These are phyloP conservation scores for Aspergillus sp. DNA, from an alignment of 2,329 filamentous ascomycete genomes.

Conservation along the genomic window DNA sequence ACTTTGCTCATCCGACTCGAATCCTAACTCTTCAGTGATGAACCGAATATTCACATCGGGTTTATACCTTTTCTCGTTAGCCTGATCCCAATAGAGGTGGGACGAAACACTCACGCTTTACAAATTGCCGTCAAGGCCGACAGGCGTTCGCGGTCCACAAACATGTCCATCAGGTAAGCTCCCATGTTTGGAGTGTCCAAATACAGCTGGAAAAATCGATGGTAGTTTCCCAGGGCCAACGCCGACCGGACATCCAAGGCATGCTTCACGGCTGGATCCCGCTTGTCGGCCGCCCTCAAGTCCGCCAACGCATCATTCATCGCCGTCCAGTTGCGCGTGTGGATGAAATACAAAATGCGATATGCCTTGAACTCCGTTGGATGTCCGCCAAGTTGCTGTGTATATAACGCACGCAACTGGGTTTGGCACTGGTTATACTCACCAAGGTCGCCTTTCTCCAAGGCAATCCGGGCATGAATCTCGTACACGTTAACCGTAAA, in stretches of 20 bases:
- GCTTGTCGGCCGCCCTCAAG: constrained; percentile 96
- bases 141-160: constrained; percentile 87
- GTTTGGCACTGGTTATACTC: constrained; percentile 99
- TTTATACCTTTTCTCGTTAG: constrained; percentile 71
- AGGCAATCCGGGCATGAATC: constrained; percentile 90
- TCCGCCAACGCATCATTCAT: constrained; percentile 98
- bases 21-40: constrained; percentile 91
- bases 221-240: constrained; percentile 88
- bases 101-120: constrained; percentile 65
- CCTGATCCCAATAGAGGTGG: constrained; percentile 3
- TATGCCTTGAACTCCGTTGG: constrained; percentile 97
- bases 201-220: constrained; percentile 96
- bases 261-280: constrained; percentile 76
- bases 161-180: constrained; percentile 98
- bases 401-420: constrained; percentile 87
- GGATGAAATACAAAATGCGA: constrained; percentile 98
- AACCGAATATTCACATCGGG: constrained; percentile 82
- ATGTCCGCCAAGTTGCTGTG: constrained; percentile 78
- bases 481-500: constrained; percentile 97
- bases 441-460: constrained; percentile 98
- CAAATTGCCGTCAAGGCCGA: constrained; percentile 86
- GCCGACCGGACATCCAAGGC: constrained; percentile 86
- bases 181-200: constrained; percentile 94
- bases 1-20: constrained; percentile 85
- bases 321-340: constrained; percentile 95